Evolutionary conservation across 441 rosid species (phyloP), one percentile per base, ranked within the genome.

Genomic region (Adansonia grandidieri): DNA sequence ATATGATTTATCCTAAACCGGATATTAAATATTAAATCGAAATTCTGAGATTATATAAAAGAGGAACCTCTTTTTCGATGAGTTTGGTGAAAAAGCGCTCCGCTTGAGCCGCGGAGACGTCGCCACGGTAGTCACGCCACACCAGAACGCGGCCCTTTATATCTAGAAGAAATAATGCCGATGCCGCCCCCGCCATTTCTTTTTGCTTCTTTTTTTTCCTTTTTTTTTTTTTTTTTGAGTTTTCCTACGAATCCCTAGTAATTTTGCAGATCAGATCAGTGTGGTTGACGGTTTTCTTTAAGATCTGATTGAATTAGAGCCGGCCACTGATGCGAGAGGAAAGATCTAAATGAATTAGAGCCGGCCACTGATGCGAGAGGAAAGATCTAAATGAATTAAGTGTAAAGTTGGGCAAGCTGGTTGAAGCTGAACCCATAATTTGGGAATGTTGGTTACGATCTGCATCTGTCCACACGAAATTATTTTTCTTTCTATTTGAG

Each of bases 91-190:
- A 94, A 90, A 96, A 96, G 76, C 93, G 93, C 79, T 96, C 98
- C 51, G 98, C 98, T 81, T 96, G 98, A 72, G 89, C 80, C 75
- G 97, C 89, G 76, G 98, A 84, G 72, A 96, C 97, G 60, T 96
- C 99, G 19, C 99, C 98, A 66, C 97, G 98, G 86, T 92, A 94
- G 87, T 94, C 98, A 61, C 99, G 98, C 99, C 98, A 96, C 13
- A 94, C 93, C 9, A 96, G 92, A 77, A 96, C 91, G 44, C 98
- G 98, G 15, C 99, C 99, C 66, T 96, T 96, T 76, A 94, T 93
- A 79, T 96, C 99, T 73, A 96, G 91, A 51, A 96, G 95, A 84
- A 96, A 96, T 83, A 96, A 92, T 60, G 99, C 98, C 50, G 99
- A 96, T 79, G 88, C 97, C 77, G 99, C 98, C 67, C 98, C 98